Evolutionary conservation across 2,329 filamentous ascomycete species (phyloP), one percentile per base, ranked within the genome.

Genomic region (Piedraia hortae): DNA sequence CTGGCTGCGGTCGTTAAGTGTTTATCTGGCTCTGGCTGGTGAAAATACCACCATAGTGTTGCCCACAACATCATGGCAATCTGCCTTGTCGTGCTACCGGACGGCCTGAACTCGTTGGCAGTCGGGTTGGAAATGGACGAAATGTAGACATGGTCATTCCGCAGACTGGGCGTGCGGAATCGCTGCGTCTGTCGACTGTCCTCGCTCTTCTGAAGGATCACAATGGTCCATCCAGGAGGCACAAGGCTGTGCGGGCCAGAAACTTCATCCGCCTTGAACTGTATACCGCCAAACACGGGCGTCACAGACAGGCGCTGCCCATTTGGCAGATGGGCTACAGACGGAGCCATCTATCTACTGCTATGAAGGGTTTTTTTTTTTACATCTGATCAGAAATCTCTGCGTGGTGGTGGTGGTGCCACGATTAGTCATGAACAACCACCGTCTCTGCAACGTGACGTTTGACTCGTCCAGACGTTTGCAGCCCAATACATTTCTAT

Each of bases 31-130:
- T 69, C 59, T 1, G 65, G 59, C 43, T 89, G 75, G 47, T 91
- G 80, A 36, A 91, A 93, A 51, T 93, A 93, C 82, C 82, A 93
- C 52, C 77, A 90, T 18, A 93, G 53, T 1, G 77, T 80, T 15
- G 78, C 65, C 74, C 77, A 93, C 4, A 93, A 57, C 71, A 91
- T 89, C 74, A 91, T 78, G 32, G 82, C 82, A 28, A 90, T 74
- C 47, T 89, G 74, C 19, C 80, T 58, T 1, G 77, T 85, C 0
- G 75, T 75, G 29, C 77, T 89, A 8, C 57, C 64, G 2, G 70
- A 61, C 1, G 75, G 64, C 39, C 72, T 75, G 49, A 71, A 88
- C 21, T 90, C 77, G 39, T 50, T 62, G 42, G 56, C 72, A 21
- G 70, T 71, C 0, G 82, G 77, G 32, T 72, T 75, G 21, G 75